These are phyloP conservation scores for Ampelocalamus luodianensis DNA, from an alignment of 176 grass and related monocot genomes.

Conservation along the genomic window DNA sequence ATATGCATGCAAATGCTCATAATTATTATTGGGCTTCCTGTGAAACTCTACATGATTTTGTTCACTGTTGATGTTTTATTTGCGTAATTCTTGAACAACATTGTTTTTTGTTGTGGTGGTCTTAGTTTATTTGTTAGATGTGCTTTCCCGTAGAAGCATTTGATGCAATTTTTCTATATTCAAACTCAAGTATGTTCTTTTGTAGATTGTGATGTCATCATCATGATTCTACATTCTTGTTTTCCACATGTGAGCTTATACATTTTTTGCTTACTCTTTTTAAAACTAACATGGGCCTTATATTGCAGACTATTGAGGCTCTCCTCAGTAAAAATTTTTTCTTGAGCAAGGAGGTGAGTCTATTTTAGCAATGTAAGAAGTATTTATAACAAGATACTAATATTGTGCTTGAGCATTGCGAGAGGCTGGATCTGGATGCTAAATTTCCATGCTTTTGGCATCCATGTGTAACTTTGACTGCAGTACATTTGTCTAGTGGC, in stretches of 20 bases:
- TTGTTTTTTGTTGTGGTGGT: slow-evolving; percentile 13
- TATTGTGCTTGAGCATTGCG: slow-evolving; percentile 19
- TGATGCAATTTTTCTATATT: slow-evolving; percentile 2
- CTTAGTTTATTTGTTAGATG: neutral
- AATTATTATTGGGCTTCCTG: slow-evolving; percentile 8
- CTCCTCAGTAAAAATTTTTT: slow-evolving; percentile 86
- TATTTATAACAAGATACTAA: neutral
- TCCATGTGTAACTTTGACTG: slow-evolving; percentile 1
- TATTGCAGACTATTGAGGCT: slow-evolving; percentile 92
- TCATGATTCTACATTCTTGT: slow-evolving; percentile 6
- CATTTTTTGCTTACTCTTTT: slow-evolving; percentile 1
- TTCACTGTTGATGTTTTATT: neutral
- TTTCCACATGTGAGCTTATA: slow-evolving; percentile 31
- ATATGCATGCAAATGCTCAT: slow-evolving; percentile 11
- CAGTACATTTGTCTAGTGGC: neutral
- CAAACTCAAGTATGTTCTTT: neutral
- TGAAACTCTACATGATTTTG: neutral
- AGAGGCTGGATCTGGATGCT: neutral
- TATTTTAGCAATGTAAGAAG: slow-evolving; percentile 29
- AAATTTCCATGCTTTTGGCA: slow-evolving; percentile 3
- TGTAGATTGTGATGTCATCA: neutral
- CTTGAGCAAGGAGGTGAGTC: slow-evolving; percentile 83
- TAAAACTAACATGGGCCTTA: slow-evolving; percentile 41
- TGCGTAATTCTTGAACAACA: neutral
- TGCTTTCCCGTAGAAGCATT: neutral